phyloP scores from a whole-genome alignment of 306 rosid genomes.

The Echinosophora koreensis region DNA sequence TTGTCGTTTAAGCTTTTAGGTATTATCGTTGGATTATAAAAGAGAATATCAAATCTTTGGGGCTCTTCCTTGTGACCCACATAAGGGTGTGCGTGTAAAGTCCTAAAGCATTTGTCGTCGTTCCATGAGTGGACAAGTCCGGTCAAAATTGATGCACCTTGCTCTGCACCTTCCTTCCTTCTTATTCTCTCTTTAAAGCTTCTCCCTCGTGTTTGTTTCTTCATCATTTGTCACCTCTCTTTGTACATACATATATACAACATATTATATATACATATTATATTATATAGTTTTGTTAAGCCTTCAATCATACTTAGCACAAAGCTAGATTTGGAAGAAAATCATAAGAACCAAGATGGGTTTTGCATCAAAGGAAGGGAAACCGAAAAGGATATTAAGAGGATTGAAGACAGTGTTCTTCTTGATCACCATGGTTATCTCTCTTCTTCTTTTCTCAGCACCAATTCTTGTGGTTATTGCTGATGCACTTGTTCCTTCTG shows the following conservation, averaged over 20 bases:
- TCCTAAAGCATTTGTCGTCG: constrained; percentile 49
- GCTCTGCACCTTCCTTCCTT: constrained; percentile 55
- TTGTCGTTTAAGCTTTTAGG: constrained; percentile 58
- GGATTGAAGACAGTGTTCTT: constrained; percentile 83
- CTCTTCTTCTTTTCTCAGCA: constrained; percentile 82
- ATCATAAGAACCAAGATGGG: constrained; percentile 59
- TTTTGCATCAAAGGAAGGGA: constrained; percentile 77
- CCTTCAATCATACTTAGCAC: not conserved
- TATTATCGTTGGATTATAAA: constrained; percentile 63
- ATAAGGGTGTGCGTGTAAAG: constrained; percentile 49
- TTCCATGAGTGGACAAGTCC: constrained; percentile 35
- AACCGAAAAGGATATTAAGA: constrained; percentile 65
- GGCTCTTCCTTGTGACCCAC: constrained; percentile 17
- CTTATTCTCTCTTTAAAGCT: constrained; percentile 2
- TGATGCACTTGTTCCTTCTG: constrained; percentile 80
- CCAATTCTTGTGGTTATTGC: constrained; percentile 80
- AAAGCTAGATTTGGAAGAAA: not conserved
- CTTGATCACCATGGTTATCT: constrained; percentile 82
- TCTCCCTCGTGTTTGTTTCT: constrained; percentile 15
- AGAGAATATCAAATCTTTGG: not conserved
- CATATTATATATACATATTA: no score
- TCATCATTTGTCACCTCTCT: not conserved
- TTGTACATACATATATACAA: constrained; percentile 24
- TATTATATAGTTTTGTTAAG: not conserved
- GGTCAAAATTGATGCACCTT: constrained; percentile 64